Percentiles rank a stretch among this genome's conserved stretches.
phyloP scores from a whole-genome alignment of 2,329 filamentous ascomycete genomes.

The Apiospora arundinis region DNA sequence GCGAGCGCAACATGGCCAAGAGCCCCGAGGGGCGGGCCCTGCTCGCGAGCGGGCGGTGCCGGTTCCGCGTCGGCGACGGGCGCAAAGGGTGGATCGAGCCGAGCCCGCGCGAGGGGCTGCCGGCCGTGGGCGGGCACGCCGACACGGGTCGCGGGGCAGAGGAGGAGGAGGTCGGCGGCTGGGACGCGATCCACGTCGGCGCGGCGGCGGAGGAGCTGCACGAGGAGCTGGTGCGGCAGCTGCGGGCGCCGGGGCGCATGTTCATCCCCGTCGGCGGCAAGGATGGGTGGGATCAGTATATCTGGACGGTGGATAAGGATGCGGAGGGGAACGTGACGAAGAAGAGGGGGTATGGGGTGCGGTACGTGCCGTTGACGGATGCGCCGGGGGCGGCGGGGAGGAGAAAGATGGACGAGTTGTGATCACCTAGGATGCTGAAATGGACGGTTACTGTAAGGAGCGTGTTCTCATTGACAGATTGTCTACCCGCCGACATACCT shows the following conservation, averaged over 20 bases:
- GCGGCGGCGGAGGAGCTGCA: slow-evolving; percentile 82
- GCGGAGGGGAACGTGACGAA: slow-evolving; percentile 64
- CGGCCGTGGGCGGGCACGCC: slow-evolving; percentile 37
- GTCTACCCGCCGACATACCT: too few species aligned
- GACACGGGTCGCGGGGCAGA: slow-evolving; percentile 27
- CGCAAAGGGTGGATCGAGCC: slow-evolving; percentile 66
- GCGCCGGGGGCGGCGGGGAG: slow-evolving; percentile 50
- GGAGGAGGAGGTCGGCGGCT: slow-evolving; percentile 61
- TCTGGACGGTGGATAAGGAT: slow-evolving; percentile 79
- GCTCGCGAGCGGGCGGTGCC: slow-evolving; percentile 68
- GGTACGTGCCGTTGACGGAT: slow-evolving; percentile 81
- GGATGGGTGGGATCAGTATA: slow-evolving; percentile 60
- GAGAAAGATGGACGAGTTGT: neutral
- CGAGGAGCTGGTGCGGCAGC: slow-evolving; percentile 73
- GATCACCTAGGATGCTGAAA: neutral
- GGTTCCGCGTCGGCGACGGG: slow-evolving; percentile 79
- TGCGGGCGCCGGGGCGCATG: slow-evolving; percentile 79
- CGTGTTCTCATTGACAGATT: too few species aligned
- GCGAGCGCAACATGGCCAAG: slow-evolving; percentile 70
- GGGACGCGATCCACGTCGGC: slow-evolving; percentile 95
- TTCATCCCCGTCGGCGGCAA: slow-evolving; percentile 77
- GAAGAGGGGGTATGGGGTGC: slow-evolving; percentile 71
- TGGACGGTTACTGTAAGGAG: too few species aligned
- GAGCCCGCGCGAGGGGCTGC: slow-evolving; percentile 27
- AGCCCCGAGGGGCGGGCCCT: slow-evolving; percentile 63